Percentiles rank a stretch among this genome's conserved stretches.
These are phyloP conservation scores for Coemansia sp. DNA, from an alignment of 192 early-diverging fungal species.

Conservation along the genomic window DNA sequence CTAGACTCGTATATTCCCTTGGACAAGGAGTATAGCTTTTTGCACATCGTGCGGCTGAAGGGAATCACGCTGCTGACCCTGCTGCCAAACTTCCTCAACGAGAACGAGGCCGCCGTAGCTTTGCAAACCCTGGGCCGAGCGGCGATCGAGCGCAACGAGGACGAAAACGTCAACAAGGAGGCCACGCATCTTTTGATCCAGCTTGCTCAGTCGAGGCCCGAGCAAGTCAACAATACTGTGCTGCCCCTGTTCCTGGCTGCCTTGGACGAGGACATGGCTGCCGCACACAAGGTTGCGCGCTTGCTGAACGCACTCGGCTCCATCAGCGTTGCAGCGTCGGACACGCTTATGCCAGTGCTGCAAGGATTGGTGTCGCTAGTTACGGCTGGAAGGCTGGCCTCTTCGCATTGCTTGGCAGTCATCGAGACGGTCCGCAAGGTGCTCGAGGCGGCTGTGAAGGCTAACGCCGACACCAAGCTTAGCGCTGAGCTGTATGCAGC, in stretches of 20 bases:
- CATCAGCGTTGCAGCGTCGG: conserved; percentile 32
- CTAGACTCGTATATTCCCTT: conserved; percentile 63
- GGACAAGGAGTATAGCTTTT: conserved; percentile 72
- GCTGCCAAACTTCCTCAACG: conserved; percentile 58
- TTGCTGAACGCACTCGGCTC: conserved; percentile 51
- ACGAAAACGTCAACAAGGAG: conserved; percentile 57
- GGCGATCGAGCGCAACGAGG: conserved; percentile 49
- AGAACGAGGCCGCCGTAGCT: conserved; percentile 58
- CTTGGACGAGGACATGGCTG: conserved; percentile 29
- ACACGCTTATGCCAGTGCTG: conserved; percentile 26
- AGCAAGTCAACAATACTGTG: conserved; percentile 23
- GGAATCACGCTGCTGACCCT: conserved; percentile 72
- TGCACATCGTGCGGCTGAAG: conserved; percentile 71
- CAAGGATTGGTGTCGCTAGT: conserved; percentile 19
- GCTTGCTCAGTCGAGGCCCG: conserved; percentile 42
- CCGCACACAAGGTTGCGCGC: conserved; percentile 32
- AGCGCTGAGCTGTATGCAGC: conserved; percentile 10
- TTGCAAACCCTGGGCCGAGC: conserved; percentile 43
- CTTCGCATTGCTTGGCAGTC: conserved; percentile 16
- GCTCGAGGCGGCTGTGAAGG: conserved; percentile 18
- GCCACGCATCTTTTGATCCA: conserved; percentile 51
- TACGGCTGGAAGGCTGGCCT: conserved; percentile 13
- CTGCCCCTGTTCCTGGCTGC: conserved; percentile 51
- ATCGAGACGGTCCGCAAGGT: conserved; percentile 48
- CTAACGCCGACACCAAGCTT: not conserved